Conservation (phyloP, 192 early-diverging fungal species). For the Backusella tuberculispora region DNA sequence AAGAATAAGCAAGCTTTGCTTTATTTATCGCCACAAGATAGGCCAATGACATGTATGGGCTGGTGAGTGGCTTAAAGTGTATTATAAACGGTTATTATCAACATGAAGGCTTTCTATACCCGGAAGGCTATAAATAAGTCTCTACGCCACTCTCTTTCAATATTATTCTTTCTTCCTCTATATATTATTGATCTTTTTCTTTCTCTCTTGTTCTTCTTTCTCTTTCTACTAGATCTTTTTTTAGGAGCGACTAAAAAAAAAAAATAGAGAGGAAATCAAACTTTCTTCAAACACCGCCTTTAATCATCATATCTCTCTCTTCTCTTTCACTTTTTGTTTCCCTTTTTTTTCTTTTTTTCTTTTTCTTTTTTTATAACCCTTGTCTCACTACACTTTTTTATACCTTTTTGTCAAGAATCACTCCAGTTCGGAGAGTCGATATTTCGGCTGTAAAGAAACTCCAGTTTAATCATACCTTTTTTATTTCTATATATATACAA, state of each 20-base stretch:
- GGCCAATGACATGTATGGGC: slow-evolving; percentile 12
- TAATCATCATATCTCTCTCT: not conserved
- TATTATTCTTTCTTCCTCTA: not conserved
- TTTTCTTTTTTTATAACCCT: not conserved
- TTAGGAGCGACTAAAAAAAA: slow-evolving; percentile 14
- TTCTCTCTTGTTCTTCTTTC: not conserved
- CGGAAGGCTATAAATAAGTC: slow-evolving; percentile 12
- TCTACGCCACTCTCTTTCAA: slow-evolving; percentile 7
- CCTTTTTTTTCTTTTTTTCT: not conserved
- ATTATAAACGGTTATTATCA: slow-evolving; percentile 5
- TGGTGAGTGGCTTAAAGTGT: slow-evolving; percentile 11
- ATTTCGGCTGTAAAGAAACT: not conserved
- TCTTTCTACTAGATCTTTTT: not conserved
- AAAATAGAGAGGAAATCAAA: no score
- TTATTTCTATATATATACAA: not conserved
- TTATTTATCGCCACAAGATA: slow-evolving; percentile 15
- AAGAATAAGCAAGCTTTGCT: not conserved
- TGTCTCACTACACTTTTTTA: slow-evolving; percentile 16
- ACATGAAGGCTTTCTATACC: slow-evolving; percentile 10
- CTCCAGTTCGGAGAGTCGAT: slow-evolving; percentile 4
- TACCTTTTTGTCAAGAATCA: slow-evolving; percentile 9
- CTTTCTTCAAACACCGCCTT: not conserved
- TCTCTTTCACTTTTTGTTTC: no score
- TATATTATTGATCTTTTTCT: not conserved
- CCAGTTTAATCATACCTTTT: not conserved